Percentiles rank a stretch among this genome's conserved stretches.
These are phyloP conservation scores for Hordeum pubiflorum DNA, from an alignment of 202 grass and related monocot species.

Conservation along the genomic window DNA sequence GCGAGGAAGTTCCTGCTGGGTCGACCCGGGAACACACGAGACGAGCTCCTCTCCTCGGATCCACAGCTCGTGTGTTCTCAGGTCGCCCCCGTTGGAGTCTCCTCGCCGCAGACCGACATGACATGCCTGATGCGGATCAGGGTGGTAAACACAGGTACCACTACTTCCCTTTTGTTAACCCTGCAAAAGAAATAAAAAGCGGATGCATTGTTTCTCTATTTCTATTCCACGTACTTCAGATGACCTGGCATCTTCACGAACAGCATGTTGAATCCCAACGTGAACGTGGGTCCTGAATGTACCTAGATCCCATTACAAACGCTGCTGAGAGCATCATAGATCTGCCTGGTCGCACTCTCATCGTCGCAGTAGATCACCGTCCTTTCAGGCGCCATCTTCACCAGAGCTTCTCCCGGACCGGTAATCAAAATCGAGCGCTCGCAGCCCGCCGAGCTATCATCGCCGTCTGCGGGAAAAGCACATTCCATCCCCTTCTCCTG, in stretches of 20 bases:
- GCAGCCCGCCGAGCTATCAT: not conserved
- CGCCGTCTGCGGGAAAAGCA: constrained; percentile 19
- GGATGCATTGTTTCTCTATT: no score
- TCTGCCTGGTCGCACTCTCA: constrained; percentile 14
- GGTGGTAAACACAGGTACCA: no score
- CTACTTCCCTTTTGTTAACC: no score
- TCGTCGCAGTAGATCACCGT: constrained; percentile 53
- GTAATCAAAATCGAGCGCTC: constrained; percentile 34
- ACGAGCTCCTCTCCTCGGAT: no score
- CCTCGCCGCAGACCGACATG: not conserved
- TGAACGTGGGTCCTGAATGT: no score
- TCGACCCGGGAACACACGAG: constrained; percentile 55
- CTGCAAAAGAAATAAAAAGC: no score
- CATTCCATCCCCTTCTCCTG: constrained; percentile 49
- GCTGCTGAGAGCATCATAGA: constrained; percentile 45
- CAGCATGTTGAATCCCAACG: no score
- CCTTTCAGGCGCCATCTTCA: constrained; percentile 26
- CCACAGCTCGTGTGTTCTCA: constrained; percentile 45
- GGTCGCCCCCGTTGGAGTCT: constrained; percentile 50
- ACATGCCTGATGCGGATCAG: no score
- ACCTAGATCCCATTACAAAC: constrained; percentile 54
- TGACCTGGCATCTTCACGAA: no score
- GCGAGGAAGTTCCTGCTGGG: constrained; percentile 36
- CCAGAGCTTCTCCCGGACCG: constrained; percentile 47
- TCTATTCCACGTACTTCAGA: no score